Percentiles rank a stretch among this genome's conserved stretches.
Evolutionary conservation across 371 early-diverging fungal species (phyloP).

Genomic region (Rhizopus delemar): DNA sequence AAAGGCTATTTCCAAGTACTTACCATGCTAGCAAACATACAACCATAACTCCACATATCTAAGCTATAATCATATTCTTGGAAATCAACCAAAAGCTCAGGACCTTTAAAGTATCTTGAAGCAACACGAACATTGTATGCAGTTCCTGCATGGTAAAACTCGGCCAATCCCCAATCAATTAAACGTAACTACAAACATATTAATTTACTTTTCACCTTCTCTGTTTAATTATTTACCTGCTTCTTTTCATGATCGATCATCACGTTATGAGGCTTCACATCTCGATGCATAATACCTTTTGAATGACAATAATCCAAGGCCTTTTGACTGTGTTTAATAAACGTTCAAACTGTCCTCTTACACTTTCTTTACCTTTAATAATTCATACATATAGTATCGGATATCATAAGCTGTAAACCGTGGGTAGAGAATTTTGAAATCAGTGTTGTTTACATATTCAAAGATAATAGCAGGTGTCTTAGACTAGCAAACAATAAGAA

Average conservation of each 20-base stretch:
- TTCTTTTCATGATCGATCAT: conserved; percentile 98
- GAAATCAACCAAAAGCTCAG: conserved; percentile 98
- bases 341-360: too few relatives aligned
- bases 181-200: conserved; percentile 72
- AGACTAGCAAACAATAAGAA: conserved; percentile 45
- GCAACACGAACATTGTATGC: conserved; percentile 99
- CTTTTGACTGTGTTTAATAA: conserved; percentile 25
- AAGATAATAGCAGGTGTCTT: conserved; percentile 97
- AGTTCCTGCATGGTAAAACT: conserved; percentile 97
- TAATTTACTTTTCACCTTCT: background rate
- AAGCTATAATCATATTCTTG: conserved; percentile 98
- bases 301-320: conserved; percentile 98
- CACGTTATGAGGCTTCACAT: conserved; percentile 99
- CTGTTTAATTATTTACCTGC: conserved; percentile 51
- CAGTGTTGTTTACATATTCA: conserved; percentile 88
- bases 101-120: conserved; percentile 98
- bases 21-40: conserved; percentile 96
- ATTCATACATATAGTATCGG: conserved; percentile 93
- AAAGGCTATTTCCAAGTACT: background rate
- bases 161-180: conserved; percentile 99
- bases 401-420: conserved; percentile 91
- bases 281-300: conserved; percentile 99
- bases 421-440: conserved; percentile 72
- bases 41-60: conserved; percentile 99
- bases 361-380: conserved; percentile 64